Conservation (phyloP, 768 basidiomycete genomes). For the Tephrocybe sp. region DNA sequence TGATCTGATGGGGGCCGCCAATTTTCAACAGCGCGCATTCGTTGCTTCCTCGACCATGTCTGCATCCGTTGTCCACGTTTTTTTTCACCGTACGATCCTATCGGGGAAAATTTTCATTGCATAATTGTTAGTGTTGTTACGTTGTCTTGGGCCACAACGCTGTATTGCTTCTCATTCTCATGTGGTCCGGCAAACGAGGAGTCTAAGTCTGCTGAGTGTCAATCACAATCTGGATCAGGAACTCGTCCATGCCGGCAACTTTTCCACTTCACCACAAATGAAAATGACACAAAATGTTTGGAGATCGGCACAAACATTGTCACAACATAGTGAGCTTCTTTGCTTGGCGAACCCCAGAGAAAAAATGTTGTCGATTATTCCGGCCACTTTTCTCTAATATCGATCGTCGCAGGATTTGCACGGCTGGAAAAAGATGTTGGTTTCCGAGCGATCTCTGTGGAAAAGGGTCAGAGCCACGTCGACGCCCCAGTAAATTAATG, state of each 20-base stretch:
- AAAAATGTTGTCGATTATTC: background rate
- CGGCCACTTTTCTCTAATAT: background rate
- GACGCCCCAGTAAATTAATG: background rate
- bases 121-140: background rate
- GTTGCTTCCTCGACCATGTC: slow-evolving; percentile 8
- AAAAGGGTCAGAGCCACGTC: too few relatives aligned
- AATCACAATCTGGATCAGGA: background rate
- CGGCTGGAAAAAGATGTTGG: too few relatives aligned
- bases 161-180: too few relatives aligned
- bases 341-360: background rate
- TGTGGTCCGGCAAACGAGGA: too few relatives aligned
- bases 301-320: slow-evolving; percentile 1
- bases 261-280: background rate
- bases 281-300: slow-evolving; percentile 2
- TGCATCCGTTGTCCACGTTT: slow-evolving; percentile 1
- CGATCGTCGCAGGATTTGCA: too few relatives aligned
- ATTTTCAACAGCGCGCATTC: background rate
- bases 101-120: slow-evolving; percentile 11
- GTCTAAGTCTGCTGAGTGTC: too few relatives aligned
- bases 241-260: background rate
- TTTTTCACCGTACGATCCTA: slow-evolving; percentile 8
- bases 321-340: background rate
- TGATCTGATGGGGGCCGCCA: slow-evolving; percentile 12
- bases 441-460: too few relatives aligned
- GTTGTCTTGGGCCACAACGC: too few relatives aligned